Evolutionary conservation across 352 stramenopile genomes (phyloP), one percentile per base, ranked within the genome.

Genomic region (Pythium diclinum): DNA sequence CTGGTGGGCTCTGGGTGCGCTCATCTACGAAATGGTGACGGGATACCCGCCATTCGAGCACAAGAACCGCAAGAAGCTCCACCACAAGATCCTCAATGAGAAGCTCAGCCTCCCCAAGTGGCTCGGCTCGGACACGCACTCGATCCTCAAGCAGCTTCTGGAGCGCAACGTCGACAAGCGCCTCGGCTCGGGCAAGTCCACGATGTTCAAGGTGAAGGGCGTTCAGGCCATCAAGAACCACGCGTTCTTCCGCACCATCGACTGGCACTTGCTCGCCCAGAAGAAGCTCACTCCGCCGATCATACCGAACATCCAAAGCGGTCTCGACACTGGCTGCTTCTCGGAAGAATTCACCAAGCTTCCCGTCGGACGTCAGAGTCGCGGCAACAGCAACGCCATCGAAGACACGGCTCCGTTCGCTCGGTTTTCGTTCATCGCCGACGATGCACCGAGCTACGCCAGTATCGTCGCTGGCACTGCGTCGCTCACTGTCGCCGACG

Each of bases 161-260:
- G 96, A 99, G 77, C 84, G 96, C 59, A 98, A 99, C 73, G 91
- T 97, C 0, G 85, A 94, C 54, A 97, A 98, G 66, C 85, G 97
- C 23, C 78, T 99, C 6, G 97, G 96, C 40, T 94, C 89, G 7
- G 81, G 93, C 25, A 98, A 96, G 70, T 93, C 88, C 33, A 99
- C 94, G 6, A 99, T 99, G 95, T 99, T 99, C 79, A 85, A 99
- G 71, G 88, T 99, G 21, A 97, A 97, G 68, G 97, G 97, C 32
- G 93, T 99, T 16, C 88, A 97, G 34, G 95, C 88, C 42, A 88
- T 99, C 63, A 99, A 99, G 79, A 83, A 97, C 66, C 89, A 98
- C 63, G 72, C 86, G 13, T 99, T 99, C 64, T 99, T 99, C 74
- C 74, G 77, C 14, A 73, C 77, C 48, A 94, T 98, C 54, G 90